Evolutionary conservation across 805 yeast genomes (phyloP).

Genomic region (Saccharomycopsis fodiens): DNA sequence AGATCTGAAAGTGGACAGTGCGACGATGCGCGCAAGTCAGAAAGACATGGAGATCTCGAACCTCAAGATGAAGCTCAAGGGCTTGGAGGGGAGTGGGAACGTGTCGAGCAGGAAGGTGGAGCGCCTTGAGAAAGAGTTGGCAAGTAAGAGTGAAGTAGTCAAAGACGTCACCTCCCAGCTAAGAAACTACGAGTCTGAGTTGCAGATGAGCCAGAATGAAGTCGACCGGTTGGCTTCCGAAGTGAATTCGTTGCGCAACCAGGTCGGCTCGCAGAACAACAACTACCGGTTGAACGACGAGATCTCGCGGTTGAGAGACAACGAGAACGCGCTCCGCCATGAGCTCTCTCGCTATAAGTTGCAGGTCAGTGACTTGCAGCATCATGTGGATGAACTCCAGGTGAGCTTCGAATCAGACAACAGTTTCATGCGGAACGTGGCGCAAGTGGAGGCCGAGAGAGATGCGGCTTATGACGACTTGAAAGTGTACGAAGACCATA

Average conservation of each 20-base stretch:
- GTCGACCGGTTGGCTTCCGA: constrained; percentile 17
- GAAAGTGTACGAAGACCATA: constrained; percentile 23
- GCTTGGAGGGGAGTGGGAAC: constrained; percentile 6
- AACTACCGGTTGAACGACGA: constrained; percentile 17
- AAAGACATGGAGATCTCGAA: constrained; percentile 11
- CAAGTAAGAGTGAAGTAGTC: constrained; percentile 14
- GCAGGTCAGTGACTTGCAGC: constrained; percentile 8
- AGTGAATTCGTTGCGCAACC: constrained; percentile 15
- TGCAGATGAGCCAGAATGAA: constrained; percentile 20
- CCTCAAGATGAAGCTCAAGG: constrained; percentile 20
- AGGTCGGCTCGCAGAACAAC: constrained; percentile 6
- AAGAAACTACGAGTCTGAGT: constrained; percentile 18
- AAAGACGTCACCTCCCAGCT: constrained; percentile 20
- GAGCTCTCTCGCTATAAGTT: constrained; percentile 13
- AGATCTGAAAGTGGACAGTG: constrained; percentile 8
- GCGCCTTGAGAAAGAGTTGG: constrained; percentile 6
- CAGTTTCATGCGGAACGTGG: constrained; percentile 26
- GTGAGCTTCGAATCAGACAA: constrained; percentile 20
- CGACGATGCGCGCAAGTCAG: constrained; percentile 6
- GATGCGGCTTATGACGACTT: constrained; percentile 18
- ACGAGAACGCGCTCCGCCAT: constrained; percentile 9
- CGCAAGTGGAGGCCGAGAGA: constrained; percentile 25
- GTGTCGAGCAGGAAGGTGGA: constrained; percentile 5
- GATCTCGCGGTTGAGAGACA: constrained; percentile 11
- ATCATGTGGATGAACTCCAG: constrained; percentile 7